phyloP scores from a whole-genome alignment of 495 filamentous ascomycete genomes.

The Penicillium soppii region DNA sequence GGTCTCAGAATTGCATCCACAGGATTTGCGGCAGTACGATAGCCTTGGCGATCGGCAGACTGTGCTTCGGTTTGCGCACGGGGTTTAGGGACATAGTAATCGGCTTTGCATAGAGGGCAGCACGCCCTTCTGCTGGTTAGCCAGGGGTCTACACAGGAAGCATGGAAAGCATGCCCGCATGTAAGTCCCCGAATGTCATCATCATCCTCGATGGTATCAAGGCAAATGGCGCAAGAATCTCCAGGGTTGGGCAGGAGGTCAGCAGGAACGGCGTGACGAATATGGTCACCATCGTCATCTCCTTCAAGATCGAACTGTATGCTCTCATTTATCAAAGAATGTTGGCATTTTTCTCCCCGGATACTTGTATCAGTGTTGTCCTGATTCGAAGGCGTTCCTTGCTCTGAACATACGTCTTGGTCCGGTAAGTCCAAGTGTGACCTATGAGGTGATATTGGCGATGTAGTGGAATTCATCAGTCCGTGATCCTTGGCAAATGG shows the following conservation, averaged over 20 bases:
- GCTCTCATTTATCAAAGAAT: constrained; percentile 12
- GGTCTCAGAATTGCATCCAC: constrained; percentile 19
- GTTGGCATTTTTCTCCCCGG: constrained; percentile 21
- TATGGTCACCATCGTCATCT: constrained; percentile 81
- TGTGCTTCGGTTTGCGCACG: constrained; percentile 39
- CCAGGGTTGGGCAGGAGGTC: constrained; percentile 85
- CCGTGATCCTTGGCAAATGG: constrained; percentile 10
- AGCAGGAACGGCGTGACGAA: constrained; percentile 75
- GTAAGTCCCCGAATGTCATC: constrained; percentile 93
- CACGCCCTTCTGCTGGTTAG: constrained; percentile 88
- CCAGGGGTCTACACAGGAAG: constrained; percentile 93
- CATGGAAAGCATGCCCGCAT: constrained; percentile 96
- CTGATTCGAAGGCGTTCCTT: neutral
- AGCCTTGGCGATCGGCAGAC: constrained; percentile 18
- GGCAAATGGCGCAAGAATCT: constrained; percentile 94
- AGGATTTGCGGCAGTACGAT: constrained; percentile 6
- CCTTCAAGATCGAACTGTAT: constrained; percentile 15
- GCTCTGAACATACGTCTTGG: constrained; percentile 16
- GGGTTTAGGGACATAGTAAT: constrained; percentile 91
- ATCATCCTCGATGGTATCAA: constrained; percentile 89
- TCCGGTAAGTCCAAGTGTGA: constrained; percentile 11
- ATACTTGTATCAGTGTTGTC: neutral
- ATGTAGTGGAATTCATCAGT: constrained; percentile 13
- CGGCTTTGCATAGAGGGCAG: constrained; percentile 95
- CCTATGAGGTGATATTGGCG: constrained; percentile 14